Base-by-base conservation (phyloP, 352 stramenopile genomes). In the Pythium periplocum region DNA sequence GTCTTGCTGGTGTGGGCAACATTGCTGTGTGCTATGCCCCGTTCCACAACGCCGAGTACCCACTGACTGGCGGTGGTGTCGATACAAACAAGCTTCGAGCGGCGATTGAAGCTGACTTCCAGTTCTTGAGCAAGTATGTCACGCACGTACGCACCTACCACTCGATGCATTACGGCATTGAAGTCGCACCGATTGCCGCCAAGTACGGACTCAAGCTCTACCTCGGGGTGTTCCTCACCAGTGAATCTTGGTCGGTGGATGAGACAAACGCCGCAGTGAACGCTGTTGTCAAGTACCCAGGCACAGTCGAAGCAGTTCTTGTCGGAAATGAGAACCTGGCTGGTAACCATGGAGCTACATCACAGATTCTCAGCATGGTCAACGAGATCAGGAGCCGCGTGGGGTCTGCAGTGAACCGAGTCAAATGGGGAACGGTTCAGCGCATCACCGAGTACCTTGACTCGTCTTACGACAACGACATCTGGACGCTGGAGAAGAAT, bases 181-280 rank as follows among this genome's bases (percentile, higher is more conserved):
- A 67, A 8, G 31, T 73, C 36, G 64, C 74, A n/a, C 55, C 69
- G 42, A 78, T 75, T 48, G 73, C 73, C 0, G 59, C 55, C 30
- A 70, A 72, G 61, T 71, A 83, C 55, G 62, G 65, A n/a, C 37
- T 86, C 33, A 80, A 83, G 60, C 52, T 87, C n/a, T 78, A 79
- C 48, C 54, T 86, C 3, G 72, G 74, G 17, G 66, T 85, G 9
- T 82, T 77, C 58, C 66, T 84, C 57, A 83, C 73, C 11, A 54
- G 46, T 3, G 66, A 85, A 31, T 55, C 46, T 3, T 83, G 70
- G 74, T 61, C 78, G 10, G 38, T 59, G 17, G 49, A 57, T 36
- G 63, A 87, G 57, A 64, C 72, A 39, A 65, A 72, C 55, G 56
- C 58, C 4, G 77, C 72, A 4, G 55, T 80, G 6, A 57, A 68